A percentile compares a stretch with the other conserved stretches of the same genome.
Evolutionary conservation across 176 grass and related monocot genomes (phyloP).

Genomic region (Phragmites australis): DNA sequence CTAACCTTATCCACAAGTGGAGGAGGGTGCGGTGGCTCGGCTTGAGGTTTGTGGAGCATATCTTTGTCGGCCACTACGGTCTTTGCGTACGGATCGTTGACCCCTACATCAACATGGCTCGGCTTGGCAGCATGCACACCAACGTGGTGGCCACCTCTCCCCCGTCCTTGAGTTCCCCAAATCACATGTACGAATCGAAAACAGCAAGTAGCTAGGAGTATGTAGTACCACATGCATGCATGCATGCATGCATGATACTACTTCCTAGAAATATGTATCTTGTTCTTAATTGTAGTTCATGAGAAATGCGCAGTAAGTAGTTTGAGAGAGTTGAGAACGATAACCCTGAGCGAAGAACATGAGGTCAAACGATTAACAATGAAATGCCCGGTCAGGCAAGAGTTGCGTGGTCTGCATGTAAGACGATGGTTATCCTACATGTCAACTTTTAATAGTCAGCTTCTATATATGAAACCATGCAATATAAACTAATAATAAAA

Average conservation of each 20-base stretch:
- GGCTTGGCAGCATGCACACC: conserved; percentile 50
- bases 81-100: conserved; percentile 47
- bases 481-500: conserved; percentile 9
- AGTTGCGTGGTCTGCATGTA: not conserved
- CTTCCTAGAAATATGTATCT: not conserved
- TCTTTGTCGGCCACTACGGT: conserved; percentile 79
- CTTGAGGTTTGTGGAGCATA: conserved; percentile 53
- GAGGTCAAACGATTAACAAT: not conserved
- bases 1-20: conserved; percentile 35
- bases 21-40: not conserved
- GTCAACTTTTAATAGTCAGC: not conserved
- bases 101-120: conserved; percentile 43
- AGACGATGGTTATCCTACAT: not conserved
- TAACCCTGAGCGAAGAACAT: not conserved
- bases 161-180: conserved; percentile 6
- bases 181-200: conserved; percentile 27
- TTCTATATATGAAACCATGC: conserved; percentile 12
- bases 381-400: not conserved
- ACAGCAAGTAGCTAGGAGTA: not conserved
- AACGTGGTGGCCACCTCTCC: conserved; percentile 35
- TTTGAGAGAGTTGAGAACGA: not conserved
- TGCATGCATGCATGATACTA: not conserved
- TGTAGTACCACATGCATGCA: not conserved
- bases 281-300: not conserved
- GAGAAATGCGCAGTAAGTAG: not conserved